Conservation (phyloP, 495 filamentous ascomycete species). For the Peziza echinospora region DNA sequence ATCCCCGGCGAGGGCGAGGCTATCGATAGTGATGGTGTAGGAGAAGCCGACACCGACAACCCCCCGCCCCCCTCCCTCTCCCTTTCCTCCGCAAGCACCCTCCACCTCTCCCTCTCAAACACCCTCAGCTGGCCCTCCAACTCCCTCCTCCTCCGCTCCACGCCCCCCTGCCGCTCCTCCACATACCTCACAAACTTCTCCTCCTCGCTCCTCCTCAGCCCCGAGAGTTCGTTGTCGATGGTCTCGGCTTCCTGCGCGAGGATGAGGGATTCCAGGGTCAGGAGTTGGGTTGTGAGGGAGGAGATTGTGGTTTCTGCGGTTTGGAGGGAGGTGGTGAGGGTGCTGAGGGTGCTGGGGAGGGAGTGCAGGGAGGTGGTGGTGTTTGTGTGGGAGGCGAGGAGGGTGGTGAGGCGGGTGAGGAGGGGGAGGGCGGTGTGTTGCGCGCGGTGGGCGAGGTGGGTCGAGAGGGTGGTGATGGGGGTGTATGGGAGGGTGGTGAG, state of each 20-base stretch:
- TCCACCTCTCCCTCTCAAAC: constrained; percentile 12
- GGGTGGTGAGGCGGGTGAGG: constrained; percentile 4
- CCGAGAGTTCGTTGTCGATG: constrained; percentile 1
- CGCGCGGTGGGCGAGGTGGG: constrained; percentile 1
- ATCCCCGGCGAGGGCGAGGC: neutral
- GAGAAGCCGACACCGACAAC: neutral
- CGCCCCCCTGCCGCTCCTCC: neutral
- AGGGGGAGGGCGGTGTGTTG: constrained; percentile 9
- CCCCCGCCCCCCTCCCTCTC: constrained; percentile 2
- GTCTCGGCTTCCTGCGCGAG: neutral
- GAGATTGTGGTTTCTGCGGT: neutral
- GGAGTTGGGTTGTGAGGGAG: neutral
- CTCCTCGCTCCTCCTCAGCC: constrained; percentile 4
- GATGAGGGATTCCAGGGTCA: constrained; percentile 9
- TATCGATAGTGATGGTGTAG: too few species aligned
- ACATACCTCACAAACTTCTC: constrained; percentile 7
- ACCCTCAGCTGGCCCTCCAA: constrained; percentile 5
- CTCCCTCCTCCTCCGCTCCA: constrained; percentile 1
- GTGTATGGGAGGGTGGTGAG: constrained; percentile 1
- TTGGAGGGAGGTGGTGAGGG: neutral
- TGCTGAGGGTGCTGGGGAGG: neutral
- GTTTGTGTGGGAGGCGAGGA: constrained; percentile 1
- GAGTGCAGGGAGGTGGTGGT: constrained; percentile 3
- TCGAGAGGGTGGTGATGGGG: constrained; percentile 1
- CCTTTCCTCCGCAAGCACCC: constrained; percentile 1